phyloP scores from a whole-genome alignment of 306 rosid species.

The Citrullus amarus region DNA sequence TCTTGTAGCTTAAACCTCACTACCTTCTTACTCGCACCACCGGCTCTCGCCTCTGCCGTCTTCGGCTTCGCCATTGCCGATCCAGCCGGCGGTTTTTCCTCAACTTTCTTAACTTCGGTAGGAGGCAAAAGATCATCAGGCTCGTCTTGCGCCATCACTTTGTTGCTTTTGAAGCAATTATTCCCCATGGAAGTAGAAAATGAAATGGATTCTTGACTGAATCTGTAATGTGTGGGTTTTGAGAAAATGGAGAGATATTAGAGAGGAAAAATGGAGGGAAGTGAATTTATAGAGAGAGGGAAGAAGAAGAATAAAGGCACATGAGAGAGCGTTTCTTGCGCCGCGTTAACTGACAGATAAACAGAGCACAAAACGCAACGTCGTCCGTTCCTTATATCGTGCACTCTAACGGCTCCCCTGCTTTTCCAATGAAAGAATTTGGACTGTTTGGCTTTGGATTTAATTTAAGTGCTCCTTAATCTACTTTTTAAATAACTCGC shows the following conservation, averaged over 20 bases:
- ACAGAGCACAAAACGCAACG: neutral
- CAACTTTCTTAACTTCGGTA: neutral
- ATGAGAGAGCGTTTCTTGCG: constrained; percentile 59
- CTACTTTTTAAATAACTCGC: neutral
- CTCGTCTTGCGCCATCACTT: constrained; percentile 32
- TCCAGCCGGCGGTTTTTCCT: neutral
- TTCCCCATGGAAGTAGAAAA: constrained; percentile 43
- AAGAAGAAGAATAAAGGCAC: constrained; percentile 29
- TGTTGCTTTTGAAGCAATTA: constrained; percentile 31
- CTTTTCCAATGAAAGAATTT: neutral
- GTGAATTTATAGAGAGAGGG: constrained; percentile 6
- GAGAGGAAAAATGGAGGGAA: neutral
- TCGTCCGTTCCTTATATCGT: neutral
- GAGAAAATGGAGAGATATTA: neutral
- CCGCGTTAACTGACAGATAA: constrained; percentile 21
- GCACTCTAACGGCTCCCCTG: neutral
- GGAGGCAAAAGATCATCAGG: neutral
- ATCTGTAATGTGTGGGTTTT: neutral
- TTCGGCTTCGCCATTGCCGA: constrained; percentile 8
- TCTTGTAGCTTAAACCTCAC: constrained; percentile 10
- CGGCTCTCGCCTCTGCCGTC: neutral
- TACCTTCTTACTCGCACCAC: neutral
- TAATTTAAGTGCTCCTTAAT: neutral
- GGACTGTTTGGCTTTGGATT: neutral
- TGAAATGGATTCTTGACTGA: neutral